Evolutionary conservation across 768 basidiomycete genomes (phyloP), one percentile per base, ranked within the genome.

Genomic region (Psilocybe tampanensis): DNA sequence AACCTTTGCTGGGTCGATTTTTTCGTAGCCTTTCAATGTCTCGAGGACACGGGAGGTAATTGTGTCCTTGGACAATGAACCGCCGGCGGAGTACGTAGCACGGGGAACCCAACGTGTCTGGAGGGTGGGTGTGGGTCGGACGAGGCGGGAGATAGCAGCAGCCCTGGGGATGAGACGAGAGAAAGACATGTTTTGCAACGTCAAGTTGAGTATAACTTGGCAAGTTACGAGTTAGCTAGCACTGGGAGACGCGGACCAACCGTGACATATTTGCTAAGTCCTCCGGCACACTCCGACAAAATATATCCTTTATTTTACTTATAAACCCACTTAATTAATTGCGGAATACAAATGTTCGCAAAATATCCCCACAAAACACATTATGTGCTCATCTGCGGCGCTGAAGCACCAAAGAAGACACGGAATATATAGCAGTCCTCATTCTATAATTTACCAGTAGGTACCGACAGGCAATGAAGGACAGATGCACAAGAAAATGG

Each of bases 1-100:
- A 55, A 85, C 94, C 80, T 94, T 94, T 43, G 79, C 72, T 17
- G 77, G 76, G 72, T 93, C 83, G 51, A 95, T 90, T 76, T 94
- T 94, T 73, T 95, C 94, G 71, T 94, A 95, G 19, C 86, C 84
- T 77, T 90, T 90, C 70, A 97, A 74, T 45, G 94, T 88, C 58
- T 94, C 90, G 56, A 92, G 69, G 49, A 97, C 84, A 63, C 94
- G 85, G 64, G 79, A 71, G 68, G 88, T 79, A 66, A 97, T 90
- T 64, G 79, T 77, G 44, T 86, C 83, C 69, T 80, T 82, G 50
- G 85, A 81, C 58, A 95, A 80, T 34, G 82, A 82, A 23, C 84
- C 81, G 21, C 82, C 83, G 32, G 88, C 83, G 3, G 92, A 87
- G 75, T 86, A 94, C 57, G 72, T 65, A 33, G 82, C 84, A 55